Evolutionary conservation across 805 yeast genomes (phyloP).

Genomic region (Cyberlindnera mycetangii): DNA sequence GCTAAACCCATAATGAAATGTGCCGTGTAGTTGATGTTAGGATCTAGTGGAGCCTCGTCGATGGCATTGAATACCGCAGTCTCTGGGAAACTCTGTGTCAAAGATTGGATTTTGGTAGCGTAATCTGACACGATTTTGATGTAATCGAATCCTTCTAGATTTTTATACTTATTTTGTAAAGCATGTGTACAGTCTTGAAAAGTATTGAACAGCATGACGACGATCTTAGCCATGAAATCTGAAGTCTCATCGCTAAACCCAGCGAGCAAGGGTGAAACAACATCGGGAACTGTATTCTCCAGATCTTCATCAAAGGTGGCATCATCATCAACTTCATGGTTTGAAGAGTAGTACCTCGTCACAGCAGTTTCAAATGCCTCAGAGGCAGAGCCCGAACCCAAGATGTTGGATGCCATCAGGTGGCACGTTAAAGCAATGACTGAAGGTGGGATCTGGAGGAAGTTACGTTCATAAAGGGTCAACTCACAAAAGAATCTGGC

Average conservation of each 20-base stretch:
- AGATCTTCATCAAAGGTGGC: constrained; percentile 26
- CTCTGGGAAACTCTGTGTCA: constrained; percentile 14
- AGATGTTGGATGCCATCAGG: constrained; percentile 48
- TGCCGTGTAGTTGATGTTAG: constrained; percentile 5
- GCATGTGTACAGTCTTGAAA: constrained; percentile 24
- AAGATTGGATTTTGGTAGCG: constrained; percentile 26
- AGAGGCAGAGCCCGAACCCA: constrained; percentile 31
- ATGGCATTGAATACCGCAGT: constrained; percentile 9
- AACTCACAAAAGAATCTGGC: constrained; percentile 54
- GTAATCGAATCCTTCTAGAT: constrained; percentile 24
- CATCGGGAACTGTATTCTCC: constrained; percentile 25
- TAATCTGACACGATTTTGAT: constrained; percentile 30
- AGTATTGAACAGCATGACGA: constrained; percentile 17
- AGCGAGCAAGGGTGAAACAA: constrained; percentile 25
- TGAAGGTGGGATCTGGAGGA: constrained; percentile 43
- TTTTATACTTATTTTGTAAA: constrained; percentile 22
- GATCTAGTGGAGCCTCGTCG: constrained; percentile 13
- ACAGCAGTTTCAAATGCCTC: constrained; percentile 22
- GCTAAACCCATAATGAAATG: constrained; percentile 15
- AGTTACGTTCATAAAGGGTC: constrained; percentile 47
- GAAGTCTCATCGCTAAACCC: constrained; percentile 21
- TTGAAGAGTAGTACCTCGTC: constrained; percentile 4
- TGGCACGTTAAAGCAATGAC: constrained; percentile 48
- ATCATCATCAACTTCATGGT: constrained; percentile 23
- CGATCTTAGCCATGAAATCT: constrained; percentile 18